Percentiles rank a stretch among this genome's conserved stretches.
phyloP scores from a whole-genome alignment of 2,329 filamentous ascomycete species.

The Pestalotiopsis sp. region DNA sequence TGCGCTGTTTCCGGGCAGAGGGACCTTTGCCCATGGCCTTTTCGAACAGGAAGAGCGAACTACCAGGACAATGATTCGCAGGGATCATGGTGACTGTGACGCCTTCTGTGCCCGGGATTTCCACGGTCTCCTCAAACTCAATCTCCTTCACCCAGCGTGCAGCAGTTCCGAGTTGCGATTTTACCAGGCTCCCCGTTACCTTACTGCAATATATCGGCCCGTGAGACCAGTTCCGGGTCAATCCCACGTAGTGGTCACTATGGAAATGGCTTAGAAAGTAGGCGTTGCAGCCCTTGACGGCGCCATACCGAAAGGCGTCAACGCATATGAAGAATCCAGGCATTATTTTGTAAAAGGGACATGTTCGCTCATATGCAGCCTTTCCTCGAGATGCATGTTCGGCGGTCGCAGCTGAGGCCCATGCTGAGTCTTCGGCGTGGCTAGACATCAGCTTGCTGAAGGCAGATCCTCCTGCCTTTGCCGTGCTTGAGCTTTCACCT shows the following conservation, averaged over 20 bases:
- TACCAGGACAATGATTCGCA: conserved; percentile 96
- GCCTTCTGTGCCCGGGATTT: conserved; percentile 81
- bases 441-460: conserved; percentile 93
- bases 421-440: conserved; percentile 87
- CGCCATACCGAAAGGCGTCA: conserved; percentile 94
- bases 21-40: conserved; percentile 68
- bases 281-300: conserved; percentile 86
- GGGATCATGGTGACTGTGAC: conserved; percentile 92
- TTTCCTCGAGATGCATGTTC: conserved; percentile 81
- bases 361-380: conserved; percentile 85
- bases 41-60: conserved; percentile 90
- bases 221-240: conserved; percentile 87
- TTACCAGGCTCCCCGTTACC: conserved; percentile 87
- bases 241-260: conserved; percentile 93
- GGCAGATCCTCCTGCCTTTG: conserved; percentile 61
- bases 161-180: conserved; percentile 82
- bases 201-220: conserved; percentile 96
- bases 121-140: conserved; percentile 79
- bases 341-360: conserved; percentile 98
- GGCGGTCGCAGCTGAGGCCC: conserved; percentile 81
- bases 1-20: conserved; percentile 68
- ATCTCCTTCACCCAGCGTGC: conserved; percentile 83
- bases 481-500: conserved; percentile 20
- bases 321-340: conserved; percentile 91
- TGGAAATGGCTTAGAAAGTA: conserved; percentile 99